Conservation (phyloP, 768 basidiomycete species). For the Amanita jacksonii region DNA sequence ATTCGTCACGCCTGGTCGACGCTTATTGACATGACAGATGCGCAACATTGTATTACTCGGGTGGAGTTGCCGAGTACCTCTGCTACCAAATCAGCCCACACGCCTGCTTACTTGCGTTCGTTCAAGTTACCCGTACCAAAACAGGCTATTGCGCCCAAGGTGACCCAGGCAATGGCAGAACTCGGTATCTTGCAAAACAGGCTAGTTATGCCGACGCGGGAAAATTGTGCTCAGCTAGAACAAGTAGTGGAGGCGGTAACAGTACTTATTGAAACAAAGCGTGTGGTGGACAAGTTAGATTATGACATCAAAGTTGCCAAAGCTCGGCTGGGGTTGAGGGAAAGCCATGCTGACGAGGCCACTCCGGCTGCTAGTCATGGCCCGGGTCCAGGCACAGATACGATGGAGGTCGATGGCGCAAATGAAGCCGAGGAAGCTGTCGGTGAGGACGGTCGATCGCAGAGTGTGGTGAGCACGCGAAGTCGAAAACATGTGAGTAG, state of each 20-base stretch:
- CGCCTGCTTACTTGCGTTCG: constrained; percentile 77
- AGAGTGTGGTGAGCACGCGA: constrained; percentile 52
- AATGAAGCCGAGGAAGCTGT: constrained; percentile 27
- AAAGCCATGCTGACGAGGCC: constrained; percentile 31
- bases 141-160: constrained; percentile 60
- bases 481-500: constrained; percentile 54
- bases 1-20: background rate
- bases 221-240: constrained; percentile 69
- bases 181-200: constrained; percentile 62
- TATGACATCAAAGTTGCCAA: constrained; percentile 73
- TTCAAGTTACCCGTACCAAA: constrained; percentile 80
- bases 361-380: constrained; percentile 21
- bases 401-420: constrained; percentile 44
- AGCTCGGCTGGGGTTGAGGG: constrained; percentile 46
- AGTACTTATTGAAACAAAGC: constrained; percentile 81
- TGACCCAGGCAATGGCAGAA: constrained; percentile 69
- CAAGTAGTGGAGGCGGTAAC: constrained; percentile 61
- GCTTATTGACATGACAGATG: constrained; percentile 33
- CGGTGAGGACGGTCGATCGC: constrained; percentile 46
- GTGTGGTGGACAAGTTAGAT: constrained; percentile 75
- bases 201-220: constrained; percentile 90
- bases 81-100: constrained; percentile 67
- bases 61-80: constrained; percentile 47
- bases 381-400: constrained; percentile 28
- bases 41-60: constrained; percentile 64